phyloP scores from a whole-genome alignment of 352 stramenopile genomes.

The Phytopythium montanum region DNA sequence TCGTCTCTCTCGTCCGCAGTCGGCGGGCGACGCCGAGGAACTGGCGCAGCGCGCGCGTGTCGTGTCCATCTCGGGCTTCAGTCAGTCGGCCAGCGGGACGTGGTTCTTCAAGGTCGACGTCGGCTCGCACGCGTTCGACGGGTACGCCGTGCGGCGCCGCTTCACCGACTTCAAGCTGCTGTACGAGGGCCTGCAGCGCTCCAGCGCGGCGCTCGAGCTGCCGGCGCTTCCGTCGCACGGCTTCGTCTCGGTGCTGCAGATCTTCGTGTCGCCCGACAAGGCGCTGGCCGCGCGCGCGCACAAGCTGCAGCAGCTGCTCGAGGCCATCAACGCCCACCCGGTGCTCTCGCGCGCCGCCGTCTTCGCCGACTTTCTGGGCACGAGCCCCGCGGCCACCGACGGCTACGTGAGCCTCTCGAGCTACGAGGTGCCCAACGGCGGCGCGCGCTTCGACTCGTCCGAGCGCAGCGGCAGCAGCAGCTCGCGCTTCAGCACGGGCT shows the following conservation, averaged over 20 bases:
- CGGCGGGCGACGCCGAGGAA: conserved; percentile 44
- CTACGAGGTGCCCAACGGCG: conserved; percentile 57
- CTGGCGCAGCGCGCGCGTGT: conserved; percentile 23
- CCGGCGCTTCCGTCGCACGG: conserved; percentile 60
- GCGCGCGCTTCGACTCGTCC: conserved; percentile 24
- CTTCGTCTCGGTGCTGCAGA: conserved; percentile 60
- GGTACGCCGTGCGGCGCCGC: conserved; percentile 64
- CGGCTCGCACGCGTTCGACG: conserved; percentile 39
- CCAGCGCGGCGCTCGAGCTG: conserved; percentile 17
- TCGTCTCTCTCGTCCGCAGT: conserved; percentile 40
- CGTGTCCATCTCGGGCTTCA: conserved; percentile 64
- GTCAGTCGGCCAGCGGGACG: conserved; percentile 58
- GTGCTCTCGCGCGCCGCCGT: conserved; percentile 30
- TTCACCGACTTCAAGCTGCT: conserved; percentile 77
- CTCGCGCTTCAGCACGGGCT: background rate
- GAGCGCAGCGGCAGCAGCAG: conserved; percentile 12
- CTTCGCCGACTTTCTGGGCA: conserved; percentile 65
- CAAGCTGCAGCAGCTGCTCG: conserved; percentile 50
- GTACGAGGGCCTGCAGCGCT: conserved; percentile 44
- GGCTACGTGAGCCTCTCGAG: conserved; percentile 70
- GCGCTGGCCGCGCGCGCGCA: conserved; percentile 46
- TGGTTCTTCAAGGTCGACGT: conserved; percentile 82
- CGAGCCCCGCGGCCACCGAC: conserved; percentile 62
- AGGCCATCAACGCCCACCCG: conserved; percentile 56
- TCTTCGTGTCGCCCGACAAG: conserved; percentile 61